phyloP scores from a whole-genome alignment of 192 early-diverging fungal species.

The Podochytrium sp. region DNA sequence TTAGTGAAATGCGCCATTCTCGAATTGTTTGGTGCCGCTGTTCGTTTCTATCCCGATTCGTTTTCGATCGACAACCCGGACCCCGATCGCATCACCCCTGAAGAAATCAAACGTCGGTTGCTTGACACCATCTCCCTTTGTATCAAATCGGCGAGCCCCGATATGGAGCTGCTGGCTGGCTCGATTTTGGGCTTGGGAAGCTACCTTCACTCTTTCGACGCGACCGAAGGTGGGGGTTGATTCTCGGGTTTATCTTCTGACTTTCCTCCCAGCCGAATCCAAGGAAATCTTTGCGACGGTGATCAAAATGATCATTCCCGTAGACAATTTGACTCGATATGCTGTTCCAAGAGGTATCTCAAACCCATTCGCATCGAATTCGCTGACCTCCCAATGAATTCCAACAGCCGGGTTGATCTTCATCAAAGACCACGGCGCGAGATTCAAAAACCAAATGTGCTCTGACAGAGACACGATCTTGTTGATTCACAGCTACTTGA shows the following conservation, averaged over 20 bases:
- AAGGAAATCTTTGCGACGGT: slow-evolving; percentile 7
- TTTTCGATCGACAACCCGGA: slow-evolving; percentile 27
- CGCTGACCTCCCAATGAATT: not conserved
- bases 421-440: slow-evolving; percentile 16
- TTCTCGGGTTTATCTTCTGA: not conserved
- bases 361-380: not conserved
- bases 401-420: slow-evolving; percentile 22
- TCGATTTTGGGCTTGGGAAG: slow-evolving; percentile 36
- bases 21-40: slow-evolving; percentile 31
- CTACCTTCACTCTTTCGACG: slow-evolving; percentile 29
- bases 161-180: slow-evolving; percentile 39
- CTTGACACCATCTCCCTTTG: slow-evolving; percentile 16
- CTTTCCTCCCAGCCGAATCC: slow-evolving; percentile 2
- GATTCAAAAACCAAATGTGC: slow-evolving; percentile 15
- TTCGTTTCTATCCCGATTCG: slow-evolving; percentile 26
- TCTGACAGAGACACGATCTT: slow-evolving; percentile 18
- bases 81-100: too few relatives aligned
- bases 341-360: slow-evolving; percentile 31
- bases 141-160: slow-evolving; percentile 32
- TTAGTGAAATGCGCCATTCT: slow-evolving; percentile 43
- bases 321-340: slow-evolving; percentile 41
- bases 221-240: slow-evolving; percentile 18
- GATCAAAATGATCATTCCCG: slow-evolving; percentile 25
- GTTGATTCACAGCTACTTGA: slow-evolving; percentile 23
- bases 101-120: slow-evolving; percentile 24